Evolutionary conservation across 768 basidiomycete species (phyloP).

Genomic region (Xanthoconium purpureum): DNA sequence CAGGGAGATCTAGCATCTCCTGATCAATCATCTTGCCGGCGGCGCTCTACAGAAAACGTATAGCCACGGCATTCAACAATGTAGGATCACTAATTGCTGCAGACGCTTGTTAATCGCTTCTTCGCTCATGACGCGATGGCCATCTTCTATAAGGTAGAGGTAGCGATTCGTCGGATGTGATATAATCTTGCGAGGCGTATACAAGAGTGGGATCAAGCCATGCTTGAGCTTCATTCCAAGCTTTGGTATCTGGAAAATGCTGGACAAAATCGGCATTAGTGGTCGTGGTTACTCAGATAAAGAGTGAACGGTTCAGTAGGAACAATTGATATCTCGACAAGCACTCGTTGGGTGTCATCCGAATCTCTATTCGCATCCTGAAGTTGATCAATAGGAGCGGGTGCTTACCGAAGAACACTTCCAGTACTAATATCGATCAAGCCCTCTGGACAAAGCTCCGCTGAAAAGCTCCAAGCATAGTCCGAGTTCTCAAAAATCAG

Average conservation of each 20-base stretch:
- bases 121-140: no score
- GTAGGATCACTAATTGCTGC: conserved; percentile 47
- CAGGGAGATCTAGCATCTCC: conserved; percentile 71
- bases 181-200: conserved; percentile 93
- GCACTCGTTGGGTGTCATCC: no score
- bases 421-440: no score
- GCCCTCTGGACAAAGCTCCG: conserved; percentile 95
- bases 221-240: conserved; percentile 96
- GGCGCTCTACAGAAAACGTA: conserved; percentile 42
- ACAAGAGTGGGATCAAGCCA: conserved; percentile 83
- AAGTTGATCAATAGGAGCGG: no score
- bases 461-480: conserved; percentile 95
- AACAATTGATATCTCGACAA: conserved; percentile 43
- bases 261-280: conserved; percentile 29
- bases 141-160: no score
- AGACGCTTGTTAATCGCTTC: no score
- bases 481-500: no score
- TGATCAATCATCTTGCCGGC: conserved; percentile 66
- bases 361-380: no score
- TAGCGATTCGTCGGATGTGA: conserved; percentile 84
- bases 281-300: neutral
- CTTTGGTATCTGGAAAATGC: conserved; percentile 98
- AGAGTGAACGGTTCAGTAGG: conserved; percentile 38
- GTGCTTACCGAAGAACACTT: conserved; percentile 80
- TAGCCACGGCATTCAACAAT: neutral